Base-by-base conservation (phyloP, 2,329 filamentous ascomycete species). In the Stromatinia cepivora region DNA sequence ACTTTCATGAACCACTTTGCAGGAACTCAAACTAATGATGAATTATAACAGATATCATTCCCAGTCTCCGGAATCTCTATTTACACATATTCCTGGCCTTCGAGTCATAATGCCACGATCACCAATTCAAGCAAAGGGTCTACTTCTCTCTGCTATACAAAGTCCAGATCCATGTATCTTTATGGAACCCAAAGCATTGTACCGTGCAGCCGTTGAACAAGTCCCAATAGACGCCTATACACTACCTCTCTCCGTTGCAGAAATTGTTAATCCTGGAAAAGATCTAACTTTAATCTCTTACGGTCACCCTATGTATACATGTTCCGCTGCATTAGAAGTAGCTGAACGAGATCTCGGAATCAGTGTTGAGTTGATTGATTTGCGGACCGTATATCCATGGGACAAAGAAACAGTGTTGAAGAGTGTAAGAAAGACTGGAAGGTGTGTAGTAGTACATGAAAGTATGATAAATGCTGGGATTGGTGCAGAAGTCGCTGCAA, bases 381-480 rank as follows among this genome's bases (percentile, higher is more conserved):
- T 92, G 22, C 82, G 90, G 64, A 91, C 90, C 0, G 85, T 92
- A 46, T 92, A 91, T 78, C 90, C 90, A 0, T 92, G 90, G 90
- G 90, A 92, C 76, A 83, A 89, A 66, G 82, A 86, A 73, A 88
- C 87, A 0, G 82, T 92, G 0, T 78, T 91, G 65, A 82, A 87
- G 25, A 92, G 89, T 69, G 89, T 92, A 2, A 85, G 83, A 73
- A 92, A 90, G 80, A 92, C 90, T 0, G 90, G 90, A 0, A 81
- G 88, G 70, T 89, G 88, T 36, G 82, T 92, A 34, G 86, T 92
- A 1, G 90, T 92, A 1, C 90, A 92, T 76, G 90, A 92, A 77
- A 91, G 89, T 70, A 92, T 92, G 88, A 83, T 90, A 72, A 92
- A 91, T 76, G 88, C 88, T 17, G 90, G 90, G 25, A 87, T 92